These are phyloP conservation scores for Amyloporia xantha DNA, from an alignment of 768 basidiomycete species.

Conservation along the genomic window DNA sequence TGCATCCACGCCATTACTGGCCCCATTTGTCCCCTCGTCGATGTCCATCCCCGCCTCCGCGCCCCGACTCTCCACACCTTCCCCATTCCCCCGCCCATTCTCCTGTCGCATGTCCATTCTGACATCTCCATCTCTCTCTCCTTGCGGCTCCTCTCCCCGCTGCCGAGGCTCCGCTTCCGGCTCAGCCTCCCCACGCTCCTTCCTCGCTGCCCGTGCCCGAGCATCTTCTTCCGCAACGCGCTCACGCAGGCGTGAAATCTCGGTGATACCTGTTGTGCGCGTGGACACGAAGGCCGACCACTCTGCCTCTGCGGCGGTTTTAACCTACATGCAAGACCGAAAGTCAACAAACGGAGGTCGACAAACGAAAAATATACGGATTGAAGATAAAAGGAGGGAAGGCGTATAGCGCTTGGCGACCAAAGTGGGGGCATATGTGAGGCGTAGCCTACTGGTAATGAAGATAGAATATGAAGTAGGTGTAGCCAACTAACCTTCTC, in stretches of 20 bases:
- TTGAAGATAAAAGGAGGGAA: conserved; percentile 1
- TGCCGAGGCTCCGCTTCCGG: not conserved
- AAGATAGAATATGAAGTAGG: not conserved
- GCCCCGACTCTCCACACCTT: not conserved
- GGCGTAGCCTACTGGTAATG: too few species aligned
- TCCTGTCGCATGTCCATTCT: not conserved
- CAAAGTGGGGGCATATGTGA: too few species aligned
- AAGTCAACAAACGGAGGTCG: conserved; percentile 4
- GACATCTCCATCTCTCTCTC: not conserved
- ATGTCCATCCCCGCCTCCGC: conserved; percentile 29
- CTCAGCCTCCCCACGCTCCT: not conserved
- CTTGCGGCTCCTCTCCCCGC: not conserved
- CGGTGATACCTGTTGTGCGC: conserved; percentile 48
- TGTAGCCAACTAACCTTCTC: conserved; percentile 41
- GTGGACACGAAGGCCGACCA: conserved; percentile 62
- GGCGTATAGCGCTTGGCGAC: too few species aligned
- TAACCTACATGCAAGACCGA: conserved; percentile 37
- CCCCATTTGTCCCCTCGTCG: conserved; percentile 26
- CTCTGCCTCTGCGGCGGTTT: conserved; percentile 59
- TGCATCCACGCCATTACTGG: conserved; percentile 13
- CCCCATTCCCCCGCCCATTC: not conserved
- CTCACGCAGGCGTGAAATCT: conserved; percentile 54
- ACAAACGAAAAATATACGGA: not conserved
- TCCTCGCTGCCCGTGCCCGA: conserved; percentile 26
- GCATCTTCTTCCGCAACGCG: conserved; percentile 63